Evolutionary conservation across 2,329 filamentous ascomycete genomes (phyloP), one percentile per base, ranked within the genome.

Genomic region (Neoscytalidium dimidiatum): DNA sequence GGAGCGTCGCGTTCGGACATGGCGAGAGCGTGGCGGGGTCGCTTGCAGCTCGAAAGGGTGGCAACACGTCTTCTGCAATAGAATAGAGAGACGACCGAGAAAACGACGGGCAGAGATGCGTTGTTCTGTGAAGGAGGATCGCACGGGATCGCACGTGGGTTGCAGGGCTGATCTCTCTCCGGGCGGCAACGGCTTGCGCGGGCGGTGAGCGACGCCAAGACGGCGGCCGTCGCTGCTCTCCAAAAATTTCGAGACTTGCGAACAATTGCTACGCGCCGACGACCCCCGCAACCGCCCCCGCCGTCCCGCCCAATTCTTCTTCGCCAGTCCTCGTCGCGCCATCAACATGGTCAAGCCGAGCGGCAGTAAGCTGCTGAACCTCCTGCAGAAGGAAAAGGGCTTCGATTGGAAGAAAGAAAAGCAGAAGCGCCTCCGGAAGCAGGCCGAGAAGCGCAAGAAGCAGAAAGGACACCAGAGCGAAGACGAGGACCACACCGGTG

Each of bases 371-470:
- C 78, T 89, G 52, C 82, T 87, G 66, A 76, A 81, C 49, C 85
- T 86, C 52, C 82, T 89, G 23, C 84, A 88, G 69, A 80, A 82
- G 62, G 79, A 86, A 66, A 83, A 85, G 73, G 86, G 86, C 31
- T 80, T 85, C 53, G 90, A 95, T 70, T 90, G 91, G 67, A 89
- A 90, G 68, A 84, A 92, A 62, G 91, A 94, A 77, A 88, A 91
- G 77, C 90, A 94, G 76, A 87, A 88, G 63, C 44, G 46, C 26
- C 33, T 61, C 52, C 44, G 19, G 53, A 65, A 65, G 53, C 43
- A 65, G 46, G 63, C 63, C 17, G 63, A 65, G 75, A 91, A 90
- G 80, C 81, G 89, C 68, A 77, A 80, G 74, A 87, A 86, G 72
- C 80, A 79, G 69, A 83, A 78, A 78, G 85, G 83, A 77, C 76